A percentile compares a stretch with the other conserved stretches of the same genome.
phyloP scores from a whole-genome alignment of 805 yeast species.

The Metschnikowia aberdeeniae region DNA sequence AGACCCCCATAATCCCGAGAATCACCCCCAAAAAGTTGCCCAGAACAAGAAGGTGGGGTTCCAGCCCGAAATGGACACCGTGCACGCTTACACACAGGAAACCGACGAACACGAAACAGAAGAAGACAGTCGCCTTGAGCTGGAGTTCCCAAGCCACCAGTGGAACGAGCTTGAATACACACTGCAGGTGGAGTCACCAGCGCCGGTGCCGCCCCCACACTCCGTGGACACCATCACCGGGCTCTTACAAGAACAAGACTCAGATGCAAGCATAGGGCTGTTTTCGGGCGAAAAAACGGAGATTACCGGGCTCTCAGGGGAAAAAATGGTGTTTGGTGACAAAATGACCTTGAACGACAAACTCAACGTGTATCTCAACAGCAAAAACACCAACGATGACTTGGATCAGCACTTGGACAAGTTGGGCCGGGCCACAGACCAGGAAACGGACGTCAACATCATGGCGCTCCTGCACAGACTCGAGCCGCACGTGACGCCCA shows the following conservation, averaged over 20 bases:
- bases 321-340: constrained; percentile 13
- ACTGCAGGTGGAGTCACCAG: constrained; percentile 9
- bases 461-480: constrained; percentile 32
- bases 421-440: constrained; percentile 23
- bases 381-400: constrained; percentile 19
- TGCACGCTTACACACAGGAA: constrained; percentile 9
- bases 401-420: constrained; percentile 35
- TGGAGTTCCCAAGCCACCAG: constrained; percentile 5
- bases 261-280: neutral
- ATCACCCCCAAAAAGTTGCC: constrained; percentile 15
- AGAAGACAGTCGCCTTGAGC: neutral
- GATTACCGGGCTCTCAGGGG: constrained; percentile 52
- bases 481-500: constrained; percentile 8
- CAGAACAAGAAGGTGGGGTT: constrained; percentile 41
- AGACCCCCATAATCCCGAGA: neutral
- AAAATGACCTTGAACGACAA: constrained; percentile 41
- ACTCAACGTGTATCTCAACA: constrained; percentile 38
- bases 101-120: neutral
- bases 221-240: constrained; percentile 17
- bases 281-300: constrained; percentile 21
- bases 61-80: constrained; percentile 13
- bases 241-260: constrained; percentile 4
- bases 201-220: constrained; percentile 19
- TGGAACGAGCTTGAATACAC: constrained; percentile 12
- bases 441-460: constrained; percentile 31